These are phyloP conservation scores for Hansenula anomala DNA, from an alignment of 1,139 yeast genomes.

Conservation along the genomic window DNA sequence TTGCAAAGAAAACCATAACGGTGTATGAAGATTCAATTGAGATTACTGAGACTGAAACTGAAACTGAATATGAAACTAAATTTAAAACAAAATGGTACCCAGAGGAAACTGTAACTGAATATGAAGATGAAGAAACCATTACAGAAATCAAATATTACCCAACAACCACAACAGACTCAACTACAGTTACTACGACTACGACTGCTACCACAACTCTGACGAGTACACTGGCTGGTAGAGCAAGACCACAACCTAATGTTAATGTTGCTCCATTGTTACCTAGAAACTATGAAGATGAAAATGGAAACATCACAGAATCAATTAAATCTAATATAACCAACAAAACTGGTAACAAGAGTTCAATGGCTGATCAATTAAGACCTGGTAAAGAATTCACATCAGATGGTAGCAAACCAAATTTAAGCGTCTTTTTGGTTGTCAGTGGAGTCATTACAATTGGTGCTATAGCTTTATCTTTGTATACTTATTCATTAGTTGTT, in stretches of 20 bases:
- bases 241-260: background rate
- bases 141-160: slow-evolving; percentile 1
- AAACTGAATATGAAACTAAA: slow-evolving; percentile 10
- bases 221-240: slow-evolving; percentile 5
- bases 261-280: slow-evolving; percentile 1
- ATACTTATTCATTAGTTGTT: background rate
- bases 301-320: background rate
- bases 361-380: background rate
- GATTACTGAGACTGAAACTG: slow-evolving; percentile 13
- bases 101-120: slow-evolving; percentile 17
- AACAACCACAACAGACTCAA: slow-evolving; percentile 16
- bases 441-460: background rate
- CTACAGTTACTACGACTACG: slow-evolving; percentile 16
- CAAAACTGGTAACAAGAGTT: background rate
- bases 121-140: slow-evolving; percentile 11
- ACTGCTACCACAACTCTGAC: slow-evolving; percentile 8
- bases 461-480: background rate
- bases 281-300: slow-evolving; percentile 1
- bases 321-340: background rate
- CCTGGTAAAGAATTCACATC: background rate
- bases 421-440: background rate
- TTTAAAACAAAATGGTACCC: slow-evolving; percentile 19
- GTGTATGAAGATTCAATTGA: slow-evolving; percentile 12
- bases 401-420: background rate
- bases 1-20: slow-evolving; percentile 10